Evolutionary conservation across 768 basidiomycete species (phyloP).

Genomic region (Boletus patriciae): DNA sequence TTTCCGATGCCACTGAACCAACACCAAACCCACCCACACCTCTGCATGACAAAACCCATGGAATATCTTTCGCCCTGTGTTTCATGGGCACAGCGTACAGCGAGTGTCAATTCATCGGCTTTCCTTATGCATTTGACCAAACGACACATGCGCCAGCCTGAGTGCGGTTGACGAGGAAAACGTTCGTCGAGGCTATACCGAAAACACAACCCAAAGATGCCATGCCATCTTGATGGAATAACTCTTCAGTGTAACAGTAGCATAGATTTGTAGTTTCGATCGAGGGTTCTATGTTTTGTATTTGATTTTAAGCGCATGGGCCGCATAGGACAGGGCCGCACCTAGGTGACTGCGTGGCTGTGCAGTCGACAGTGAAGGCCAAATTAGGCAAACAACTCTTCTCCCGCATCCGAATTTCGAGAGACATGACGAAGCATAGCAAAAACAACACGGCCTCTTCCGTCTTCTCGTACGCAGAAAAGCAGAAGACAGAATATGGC

Average conservation of each 20-base stretch:
- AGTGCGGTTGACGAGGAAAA: conserved; percentile 47
- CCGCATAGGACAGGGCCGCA: too few relatives aligned
- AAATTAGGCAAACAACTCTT: not conserved
- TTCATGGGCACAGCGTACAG: conserved; percentile 48
- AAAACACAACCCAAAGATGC: conserved; percentile 48
- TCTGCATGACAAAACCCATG: conserved; percentile 32
- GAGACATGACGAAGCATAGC: conserved; percentile 80
- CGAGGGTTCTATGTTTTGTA: too few relatives aligned
- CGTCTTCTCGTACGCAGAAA: conserved; percentile 87
- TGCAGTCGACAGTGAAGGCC: not conserved
- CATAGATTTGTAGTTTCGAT: too few relatives aligned
- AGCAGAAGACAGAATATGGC: conserved; percentile 78
- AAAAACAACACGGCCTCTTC: conserved; percentile 90
- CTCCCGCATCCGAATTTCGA: not conserved
- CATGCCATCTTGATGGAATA: conserved; percentile 8
- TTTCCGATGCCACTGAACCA: conserved; percentile 31
- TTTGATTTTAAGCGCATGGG: too few relatives aligned
- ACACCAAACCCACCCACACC: conserved; percentile 38
- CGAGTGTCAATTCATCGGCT: conserved; percentile 43
- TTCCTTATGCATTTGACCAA: conserved; percentile 54
- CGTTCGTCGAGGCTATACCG: conserved; percentile 54
- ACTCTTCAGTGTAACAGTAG: not conserved
- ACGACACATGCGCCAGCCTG: too few relatives aligned
- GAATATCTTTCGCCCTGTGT: conserved; percentile 43
- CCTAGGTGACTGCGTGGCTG: not conserved